Evolutionary conservation across 352 stramenopile species (phyloP), one percentile per base, ranked within the genome.

Genomic region (Albugo candida): DNA sequence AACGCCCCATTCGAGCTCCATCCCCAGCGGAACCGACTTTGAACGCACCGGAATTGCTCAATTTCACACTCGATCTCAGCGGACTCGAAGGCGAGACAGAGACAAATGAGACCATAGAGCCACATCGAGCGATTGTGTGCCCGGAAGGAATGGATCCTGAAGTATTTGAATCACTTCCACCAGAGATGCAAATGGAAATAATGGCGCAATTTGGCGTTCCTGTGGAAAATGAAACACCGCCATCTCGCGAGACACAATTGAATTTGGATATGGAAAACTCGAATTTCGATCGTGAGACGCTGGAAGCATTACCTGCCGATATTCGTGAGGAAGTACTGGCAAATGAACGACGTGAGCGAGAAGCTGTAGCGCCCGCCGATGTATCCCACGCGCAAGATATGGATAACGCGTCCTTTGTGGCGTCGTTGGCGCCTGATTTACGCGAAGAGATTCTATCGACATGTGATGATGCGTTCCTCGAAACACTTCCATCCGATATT

Each of bases 321-420:
- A 97, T 99, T 64, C 79, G 95, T 35, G 72, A 87, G 5, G 95
- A 99, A 65, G 81, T 98, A 13, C 77, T 98, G 13, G 89, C 93
- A 49, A 94, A 97, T 59, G 93, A 98, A 52, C 81, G 92, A 18
- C 83, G 85, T 13, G 86, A 97, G 59, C 70, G 92, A 17, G 73
- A 91, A 61, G 61, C 73, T 51, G 58, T 70, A 48, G 65, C 76
- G 38, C 70, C 85, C 45, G 73, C 84, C 13, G 94, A 98, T 63
- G 92, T 93, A 5, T 94, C 89, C 13, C 86, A 92, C 40, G 95
- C 93, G 17, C 81, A 97, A 65, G 93, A 99, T 44, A 98, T 98
- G 92, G 94, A 99, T 61, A 97, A 97, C 64, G 93, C 92, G 24
- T 97, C 87, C 11, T 98, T 98, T 64, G 71, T 98, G 10, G 93